phyloP scores from a whole-genome alignment of 306 rosid species.

The Fragaria ananassa region DNA sequence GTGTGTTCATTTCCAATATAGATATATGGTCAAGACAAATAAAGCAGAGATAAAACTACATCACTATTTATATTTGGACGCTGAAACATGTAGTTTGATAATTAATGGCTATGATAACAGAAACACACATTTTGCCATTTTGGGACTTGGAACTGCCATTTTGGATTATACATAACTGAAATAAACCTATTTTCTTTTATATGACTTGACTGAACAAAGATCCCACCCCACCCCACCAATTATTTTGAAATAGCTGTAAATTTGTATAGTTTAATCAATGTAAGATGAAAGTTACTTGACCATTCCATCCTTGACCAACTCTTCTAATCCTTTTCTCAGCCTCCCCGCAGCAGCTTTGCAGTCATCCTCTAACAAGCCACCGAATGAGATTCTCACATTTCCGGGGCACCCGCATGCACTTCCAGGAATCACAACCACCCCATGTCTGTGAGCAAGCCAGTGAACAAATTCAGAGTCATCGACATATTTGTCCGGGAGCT shows the following conservation, averaged over 20 bases:
- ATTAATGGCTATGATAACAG: constrained; percentile 5
- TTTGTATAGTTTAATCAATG: constrained; percentile 14
- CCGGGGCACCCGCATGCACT: constrained; percentile 75
- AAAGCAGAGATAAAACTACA: not conserved
- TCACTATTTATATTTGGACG: not conserved
- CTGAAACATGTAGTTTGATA: not conserved
- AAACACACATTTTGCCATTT: not conserved
- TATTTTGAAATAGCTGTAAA: constrained; percentile 44
- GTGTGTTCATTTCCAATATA: not conserved
- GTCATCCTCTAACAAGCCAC: constrained; percentile 71
- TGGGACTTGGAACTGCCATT: not conserved
- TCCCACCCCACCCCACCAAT: constrained; percentile 1
- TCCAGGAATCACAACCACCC: constrained; percentile 86
- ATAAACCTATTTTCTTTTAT: no score
- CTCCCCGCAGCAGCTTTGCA: constrained; percentile 77
- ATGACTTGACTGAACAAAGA: no score
- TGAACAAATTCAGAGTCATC: constrained; percentile 66
- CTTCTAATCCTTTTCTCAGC: constrained; percentile 76
- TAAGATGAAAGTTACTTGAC: constrained; percentile 26
- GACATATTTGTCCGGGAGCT: constrained; percentile 59
- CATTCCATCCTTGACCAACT: constrained; percentile 68
- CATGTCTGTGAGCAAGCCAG: constrained; percentile 80
- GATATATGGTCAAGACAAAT: not conserved
- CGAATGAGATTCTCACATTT: constrained; percentile 77
- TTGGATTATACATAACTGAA: constrained; percentile 2